Evolutionary conservation across 306 rosid genomes (phyloP).

Genomic region (Amphicarpaea edgeworthii): DNA sequence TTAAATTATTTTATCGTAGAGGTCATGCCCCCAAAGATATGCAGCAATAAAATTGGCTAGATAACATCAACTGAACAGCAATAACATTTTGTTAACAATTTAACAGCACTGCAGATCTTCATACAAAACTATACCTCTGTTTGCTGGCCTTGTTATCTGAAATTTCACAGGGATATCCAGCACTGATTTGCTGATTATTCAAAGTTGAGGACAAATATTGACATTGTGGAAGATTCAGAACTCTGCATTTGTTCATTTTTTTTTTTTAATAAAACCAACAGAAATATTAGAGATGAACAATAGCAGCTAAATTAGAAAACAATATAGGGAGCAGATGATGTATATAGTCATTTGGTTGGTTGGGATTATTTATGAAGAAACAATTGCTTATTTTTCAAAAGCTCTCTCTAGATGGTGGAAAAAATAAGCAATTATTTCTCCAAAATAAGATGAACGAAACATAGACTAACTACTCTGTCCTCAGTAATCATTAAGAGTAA

Average conservation of each 20-base stretch:
- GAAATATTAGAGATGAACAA: slow-evolving; percentile 24
- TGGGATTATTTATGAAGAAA: background rate
- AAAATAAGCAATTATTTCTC: slow-evolving; percentile 1
- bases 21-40: slow-evolving; percentile 31
- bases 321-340: background rate
- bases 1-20: background rate
- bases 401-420: background rate
- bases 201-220: slow-evolving; percentile 58
- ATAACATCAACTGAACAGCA: slow-evolving; percentile 20
- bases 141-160: slow-evolving; percentile 52
- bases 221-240: slow-evolving; percentile 76
- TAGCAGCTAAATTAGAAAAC: slow-evolving; percentile 10
- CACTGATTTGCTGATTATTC: slow-evolving; percentile 49
- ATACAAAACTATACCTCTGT: slow-evolving; percentile 64
- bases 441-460: slow-evolving; percentile 17
- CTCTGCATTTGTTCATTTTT: slow-evolving; percentile 58
- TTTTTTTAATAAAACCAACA: slow-evolving; percentile 28
- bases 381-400: background rate
- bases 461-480: slow-evolving; percentile 13
- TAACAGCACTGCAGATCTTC: slow-evolving; percentile 32
- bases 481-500: slow-evolving; percentile 15
- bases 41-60: background rate
- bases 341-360: background rate
- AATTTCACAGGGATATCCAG: slow-evolving; percentile 48
- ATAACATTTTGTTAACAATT: background rate